Evolutionary conservation across 768 basidiomycete species (phyloP).

Genomic region (Suillus alpinus): DNA sequence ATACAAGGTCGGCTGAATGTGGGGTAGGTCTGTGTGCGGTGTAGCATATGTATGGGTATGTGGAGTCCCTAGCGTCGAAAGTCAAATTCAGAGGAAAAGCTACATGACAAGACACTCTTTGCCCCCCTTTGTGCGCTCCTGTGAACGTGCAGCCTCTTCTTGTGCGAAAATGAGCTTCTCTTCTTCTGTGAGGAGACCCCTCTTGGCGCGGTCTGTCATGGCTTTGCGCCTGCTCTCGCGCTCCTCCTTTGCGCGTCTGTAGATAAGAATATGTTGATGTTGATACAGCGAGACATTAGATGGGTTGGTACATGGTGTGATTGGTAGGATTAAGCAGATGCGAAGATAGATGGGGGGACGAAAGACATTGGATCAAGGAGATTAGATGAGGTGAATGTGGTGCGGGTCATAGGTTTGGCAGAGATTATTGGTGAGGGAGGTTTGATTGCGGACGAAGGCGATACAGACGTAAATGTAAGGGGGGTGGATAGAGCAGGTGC

Average conservation of each 20-base stretch:
- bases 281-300: slow-evolving; percentile 17
- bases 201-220: slow-evolving; percentile 27
- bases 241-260: slow-evolving; percentile 73
- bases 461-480: slow-evolving; percentile 14
- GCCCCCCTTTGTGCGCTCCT: background rate
- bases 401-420: background rate
- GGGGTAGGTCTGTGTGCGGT: background rate
- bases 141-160: background rate
- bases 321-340: slow-evolving; percentile 48
- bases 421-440: slow-evolving; percentile 6
- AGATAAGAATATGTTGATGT: slow-evolving; percentile 7
- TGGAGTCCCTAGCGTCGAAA: background rate
- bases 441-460: slow-evolving; percentile 36
- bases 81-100: background rate
- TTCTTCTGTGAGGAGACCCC: slow-evolving; percentile 1
- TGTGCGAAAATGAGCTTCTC: background rate
- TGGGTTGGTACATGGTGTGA: background rate
- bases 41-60: background rate
- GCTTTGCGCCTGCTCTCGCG: slow-evolving; percentile 49
- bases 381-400: background rate
- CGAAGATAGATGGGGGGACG: slow-evolving; percentile 67
- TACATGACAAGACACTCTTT: slow-evolving; percentile 13
- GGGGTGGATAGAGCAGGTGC: slow-evolving; percentile 15
- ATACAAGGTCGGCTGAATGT: background rate
- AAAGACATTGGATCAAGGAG: slow-evolving; percentile 43